Evolutionary conservation across 2,329 filamentous ascomycete species (phyloP), one percentile per base, ranked within the genome.

Genomic region (Magnaporthiopsis rhizophila): DNA sequence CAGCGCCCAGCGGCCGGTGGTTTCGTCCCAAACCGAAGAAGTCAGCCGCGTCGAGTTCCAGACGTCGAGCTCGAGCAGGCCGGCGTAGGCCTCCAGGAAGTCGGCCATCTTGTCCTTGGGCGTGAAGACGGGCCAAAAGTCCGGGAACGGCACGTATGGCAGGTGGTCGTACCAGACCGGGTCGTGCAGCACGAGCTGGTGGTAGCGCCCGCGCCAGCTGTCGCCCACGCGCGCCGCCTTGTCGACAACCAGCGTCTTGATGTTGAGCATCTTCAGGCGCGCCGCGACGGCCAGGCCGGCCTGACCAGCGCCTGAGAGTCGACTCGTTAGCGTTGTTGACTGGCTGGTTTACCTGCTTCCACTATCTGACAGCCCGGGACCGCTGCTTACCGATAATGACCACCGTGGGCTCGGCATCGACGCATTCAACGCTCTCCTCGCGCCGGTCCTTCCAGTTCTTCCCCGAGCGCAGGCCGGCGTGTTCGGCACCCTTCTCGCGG

Each of bases 21-120:
- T 68, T 0, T 84, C 81, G 30, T 85, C 79, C 78, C 82, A 89
- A 2, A 75, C 74, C 0, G 82, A 76, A 0, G 76, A 73, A 1
- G 71, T 72, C 0, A 89, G 68, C 1, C 75, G 79, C 0, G 85
- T 85, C 13, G 73, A 75, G 0, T 79, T 83, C 88, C 87, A 90
- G 32, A 89, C 81, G 66, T 90, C 88, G 57, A 91, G 79, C 68
- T 91, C 88, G n/a, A 90, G 77, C 0, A 85, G 73, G 6, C 77
- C 81, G 0, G 82, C 87, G 67, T 91, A 90, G 0, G 81, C 76
- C 67, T 89, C 87, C 66, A 90, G 86, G 75, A 85, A 91, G 58
- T 89, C 85, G 1, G 80, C 88, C 0, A 90, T 76, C 70, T 90
- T 90, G 72, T 90, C 87, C 70, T 90, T 90, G 6, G 87, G 86